These are phyloP conservation scores for Rhododendron simsii DNA, from an alignment of 148 eudicot genomes.

Conservation along the genomic window DNA sequence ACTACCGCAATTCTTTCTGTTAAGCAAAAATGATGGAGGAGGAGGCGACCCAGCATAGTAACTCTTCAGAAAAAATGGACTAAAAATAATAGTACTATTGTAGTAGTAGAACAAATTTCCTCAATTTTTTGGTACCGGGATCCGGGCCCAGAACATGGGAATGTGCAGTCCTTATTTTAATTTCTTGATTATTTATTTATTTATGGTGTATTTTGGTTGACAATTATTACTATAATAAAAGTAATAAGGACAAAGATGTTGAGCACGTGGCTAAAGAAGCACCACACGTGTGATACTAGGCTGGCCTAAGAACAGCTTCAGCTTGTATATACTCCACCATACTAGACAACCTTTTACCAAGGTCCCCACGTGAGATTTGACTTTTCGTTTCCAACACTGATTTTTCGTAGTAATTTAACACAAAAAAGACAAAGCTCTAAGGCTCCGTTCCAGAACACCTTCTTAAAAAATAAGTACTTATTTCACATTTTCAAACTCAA, in stretches of 20 bases:
- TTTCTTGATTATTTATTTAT: neutral
- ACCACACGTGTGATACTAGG: neutral
- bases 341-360: neutral
- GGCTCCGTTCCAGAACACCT: too few species aligned
- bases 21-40: too few species aligned
- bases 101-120: neutral
- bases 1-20: too few species aligned
- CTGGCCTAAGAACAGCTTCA: neutral
- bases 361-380: conserved; percentile 1
- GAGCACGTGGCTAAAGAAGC: neutral
- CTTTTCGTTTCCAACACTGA: neutral
- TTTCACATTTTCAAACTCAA: too few species aligned
- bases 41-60: too few species aligned
- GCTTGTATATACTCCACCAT: too few species aligned
- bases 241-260: neutral
- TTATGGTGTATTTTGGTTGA: neutral
- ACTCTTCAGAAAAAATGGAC: too few species aligned
- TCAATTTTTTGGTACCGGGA: neutral
- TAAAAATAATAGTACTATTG: too few species aligned
- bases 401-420: neutral
- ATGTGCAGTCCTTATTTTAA: neutral
- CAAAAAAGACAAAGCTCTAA: neutral
- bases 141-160: neutral
- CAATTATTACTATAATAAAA: neutral
- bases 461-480: too few species aligned